These are phyloP conservation scores for Capillidium heterosporum DNA, from an alignment of 371 early-diverging fungal genomes.

Conservation along the genomic window DNA sequence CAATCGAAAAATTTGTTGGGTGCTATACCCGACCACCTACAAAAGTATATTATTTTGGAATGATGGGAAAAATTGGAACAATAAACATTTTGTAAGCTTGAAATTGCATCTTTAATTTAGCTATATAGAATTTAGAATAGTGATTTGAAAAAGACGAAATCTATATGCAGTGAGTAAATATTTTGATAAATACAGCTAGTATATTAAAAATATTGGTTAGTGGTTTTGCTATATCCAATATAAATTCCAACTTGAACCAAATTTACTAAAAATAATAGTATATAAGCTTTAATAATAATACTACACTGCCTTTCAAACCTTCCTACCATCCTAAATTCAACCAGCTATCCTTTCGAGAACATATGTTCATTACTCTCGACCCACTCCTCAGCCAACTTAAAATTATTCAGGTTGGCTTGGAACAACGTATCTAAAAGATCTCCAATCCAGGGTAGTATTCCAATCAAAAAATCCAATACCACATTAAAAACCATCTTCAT, in stretches of 20 bases:
- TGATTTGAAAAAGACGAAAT: too few relatives aligned
- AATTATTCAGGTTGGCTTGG: not conserved
- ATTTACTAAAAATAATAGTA: not conserved
- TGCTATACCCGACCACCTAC: constrained; percentile 66
- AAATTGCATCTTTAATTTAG: too few relatives aligned
- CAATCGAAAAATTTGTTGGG: constrained; percentile 55
- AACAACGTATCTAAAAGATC: not conserved
- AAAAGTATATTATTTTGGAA: constrained; percentile 61
- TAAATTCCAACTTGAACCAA: too few relatives aligned
- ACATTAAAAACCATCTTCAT: not conserved
- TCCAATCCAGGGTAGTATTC: not conserved
- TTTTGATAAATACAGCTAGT: too few relatives aligned
- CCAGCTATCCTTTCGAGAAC: not conserved
- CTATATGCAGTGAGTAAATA: too few relatives aligned
- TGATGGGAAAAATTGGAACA: too few relatives aligned
- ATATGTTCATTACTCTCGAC: not conserved
- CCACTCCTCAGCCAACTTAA: not conserved
- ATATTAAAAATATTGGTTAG: too few relatives aligned
- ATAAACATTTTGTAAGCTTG: too few relatives aligned
- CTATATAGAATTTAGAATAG: too few relatives aligned
- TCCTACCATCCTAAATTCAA: not conserved
- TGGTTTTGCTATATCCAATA: too few relatives aligned
- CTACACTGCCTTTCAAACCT: not conserved
- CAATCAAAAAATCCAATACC: not conserved
- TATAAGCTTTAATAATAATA: not conserved